Conservation (phyloP, 257 asterid genomes). For the Lycium barbarum region DNA sequence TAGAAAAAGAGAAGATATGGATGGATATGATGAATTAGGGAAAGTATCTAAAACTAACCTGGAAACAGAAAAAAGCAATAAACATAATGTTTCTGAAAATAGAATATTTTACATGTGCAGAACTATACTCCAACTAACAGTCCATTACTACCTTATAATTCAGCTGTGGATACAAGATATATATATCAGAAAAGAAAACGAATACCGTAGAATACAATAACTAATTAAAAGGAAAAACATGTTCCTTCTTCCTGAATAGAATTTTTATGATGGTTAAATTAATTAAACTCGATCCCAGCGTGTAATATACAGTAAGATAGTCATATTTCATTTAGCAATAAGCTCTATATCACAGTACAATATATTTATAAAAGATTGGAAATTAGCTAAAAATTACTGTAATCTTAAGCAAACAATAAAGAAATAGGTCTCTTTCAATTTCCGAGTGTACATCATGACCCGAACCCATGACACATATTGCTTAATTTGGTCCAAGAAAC, state of each 20-base stretch:
- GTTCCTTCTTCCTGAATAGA: background rate
- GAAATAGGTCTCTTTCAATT: background rate
- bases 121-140: constrained; percentile 23
- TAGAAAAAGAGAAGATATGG: background rate
- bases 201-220: no score
- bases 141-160: constrained; percentile 16
- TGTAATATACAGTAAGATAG: no score
- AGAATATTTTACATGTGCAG: constrained; percentile 22
- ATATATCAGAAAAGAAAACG: background rate
- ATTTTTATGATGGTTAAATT: background rate
- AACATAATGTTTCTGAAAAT: constrained; percentile 26
- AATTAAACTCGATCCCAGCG: background rate
- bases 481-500: background rate
- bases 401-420: background rate
- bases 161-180: background rate
- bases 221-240: background rate
- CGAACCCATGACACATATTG: background rate
- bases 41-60: background rate
- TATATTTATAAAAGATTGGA: background rate
- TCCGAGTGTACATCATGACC: background rate
- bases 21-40: background rate
- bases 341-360: background rate
- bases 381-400: background rate
- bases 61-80: constrained; percentile 11
- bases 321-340: background rate